Evolutionary conservation across 2,329 filamentous ascomycete species (phyloP).

Genomic region (Alternaria ventricosa): DNA sequence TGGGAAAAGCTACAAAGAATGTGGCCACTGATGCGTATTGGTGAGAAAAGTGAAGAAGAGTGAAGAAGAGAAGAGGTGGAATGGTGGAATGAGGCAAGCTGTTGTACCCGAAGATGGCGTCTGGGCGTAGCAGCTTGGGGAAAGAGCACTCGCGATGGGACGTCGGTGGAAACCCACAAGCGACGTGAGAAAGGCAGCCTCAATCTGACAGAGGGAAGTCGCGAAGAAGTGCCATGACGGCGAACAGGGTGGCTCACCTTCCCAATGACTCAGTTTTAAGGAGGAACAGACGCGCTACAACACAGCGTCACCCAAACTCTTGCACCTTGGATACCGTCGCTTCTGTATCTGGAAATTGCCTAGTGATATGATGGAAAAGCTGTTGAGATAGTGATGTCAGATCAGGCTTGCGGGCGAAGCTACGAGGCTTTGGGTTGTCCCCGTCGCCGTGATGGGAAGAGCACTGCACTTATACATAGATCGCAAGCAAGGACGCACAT

Average conservation of each 20-base stretch:
- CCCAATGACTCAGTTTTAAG: conserved; percentile 10
- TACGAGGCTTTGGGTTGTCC: conserved; percentile 34
- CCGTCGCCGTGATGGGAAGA: conserved; percentile 29
- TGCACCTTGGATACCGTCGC: background rate
- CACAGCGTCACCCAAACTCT: conserved; percentile 11
- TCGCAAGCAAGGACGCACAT: conserved; percentile 24
- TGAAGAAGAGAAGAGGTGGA: conserved; percentile 27
- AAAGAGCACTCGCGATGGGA: conserved; percentile 33
- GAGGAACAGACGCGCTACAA: conserved; percentile 21
- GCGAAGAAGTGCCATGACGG: conserved; percentile 11
- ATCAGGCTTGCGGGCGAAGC: conserved; percentile 24
- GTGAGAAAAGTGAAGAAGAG: conserved; percentile 49
- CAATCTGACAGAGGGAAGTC: conserved; percentile 25
- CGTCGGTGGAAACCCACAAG: conserved; percentile 11
- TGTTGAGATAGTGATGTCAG: conserved; percentile 46
- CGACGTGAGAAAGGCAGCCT: conserved; percentile 23
- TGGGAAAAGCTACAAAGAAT: conserved; percentile 55
- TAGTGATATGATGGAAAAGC: conserved; percentile 42
- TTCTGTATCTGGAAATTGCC: background rate
- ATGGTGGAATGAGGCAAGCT: conserved; percentile 20
- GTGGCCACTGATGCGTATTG: conserved; percentile 52
- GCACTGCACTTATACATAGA: conserved; percentile 39
- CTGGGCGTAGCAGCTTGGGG: conserved; percentile 29
- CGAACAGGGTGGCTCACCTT: conserved; percentile 31
- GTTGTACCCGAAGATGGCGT: conserved; percentile 27